Conservation (phyloP, 2,329 filamentous ascomycete species). For the Aspergillus vadensis region DNA sequence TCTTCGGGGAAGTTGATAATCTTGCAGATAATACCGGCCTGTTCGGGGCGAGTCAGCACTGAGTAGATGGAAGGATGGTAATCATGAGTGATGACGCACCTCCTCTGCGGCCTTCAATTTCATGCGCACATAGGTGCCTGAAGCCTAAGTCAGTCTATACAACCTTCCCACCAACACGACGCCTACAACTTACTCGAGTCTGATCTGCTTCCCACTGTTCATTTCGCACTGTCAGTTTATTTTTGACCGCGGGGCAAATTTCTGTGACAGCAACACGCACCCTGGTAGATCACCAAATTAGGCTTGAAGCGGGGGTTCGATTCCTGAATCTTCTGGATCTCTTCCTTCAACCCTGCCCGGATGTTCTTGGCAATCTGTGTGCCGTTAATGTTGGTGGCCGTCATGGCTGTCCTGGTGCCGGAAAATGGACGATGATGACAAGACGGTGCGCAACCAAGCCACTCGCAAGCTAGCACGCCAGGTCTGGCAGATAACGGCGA, state of each 20-base stretch:
- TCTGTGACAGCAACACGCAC: constrained; percentile 49
- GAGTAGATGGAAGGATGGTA: constrained; percentile 3
- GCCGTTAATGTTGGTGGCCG: constrained; percentile 90
- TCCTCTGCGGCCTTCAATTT: constrained; percentile 96
- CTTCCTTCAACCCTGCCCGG: constrained; percentile 74
- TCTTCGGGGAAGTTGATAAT: constrained; percentile 80
- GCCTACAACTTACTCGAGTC: constrained; percentile 73
- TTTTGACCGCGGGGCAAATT: background rate
- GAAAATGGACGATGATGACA: constrained; percentile 16
- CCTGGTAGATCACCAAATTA: constrained; percentile 91
- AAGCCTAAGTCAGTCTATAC: constrained; percentile 28
- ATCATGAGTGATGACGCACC: constrained; percentile 52
- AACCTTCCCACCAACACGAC: background rate
- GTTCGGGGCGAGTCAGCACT: constrained; percentile 12
- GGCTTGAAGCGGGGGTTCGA: constrained; percentile 86
- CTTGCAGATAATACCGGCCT: constrained; percentile 89
- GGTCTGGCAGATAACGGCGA: constrained; percentile 17
- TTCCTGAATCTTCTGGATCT: constrained; percentile 81
- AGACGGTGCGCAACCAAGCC: constrained; percentile 18
- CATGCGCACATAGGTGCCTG: constrained; percentile 98
- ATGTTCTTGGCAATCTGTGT: constrained; percentile 92
- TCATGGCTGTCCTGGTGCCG: constrained; percentile 66
- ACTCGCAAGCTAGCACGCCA: constrained; percentile 19
- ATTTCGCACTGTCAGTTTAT: constrained; percentile 10
- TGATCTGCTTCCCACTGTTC: constrained; percentile 80